Base-by-base conservation (phyloP, 371 early-diverging fungal genomes). In the Umbelopsis sp. region DNA sequence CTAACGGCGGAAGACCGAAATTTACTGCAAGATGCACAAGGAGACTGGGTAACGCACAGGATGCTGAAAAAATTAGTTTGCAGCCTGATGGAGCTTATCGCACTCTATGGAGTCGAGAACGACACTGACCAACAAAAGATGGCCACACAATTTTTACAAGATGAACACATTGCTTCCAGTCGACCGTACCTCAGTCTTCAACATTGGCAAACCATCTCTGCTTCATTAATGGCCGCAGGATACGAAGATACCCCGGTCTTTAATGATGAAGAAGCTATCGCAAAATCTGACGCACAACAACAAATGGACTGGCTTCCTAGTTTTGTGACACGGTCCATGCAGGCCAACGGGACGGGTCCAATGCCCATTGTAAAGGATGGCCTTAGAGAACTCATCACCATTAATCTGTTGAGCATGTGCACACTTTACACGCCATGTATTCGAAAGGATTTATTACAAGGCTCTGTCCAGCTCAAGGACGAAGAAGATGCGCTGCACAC, bases 21-120 rank as follows among this genome's bases (percentile, higher is more conserved):
- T 4, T 70, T 66, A 57, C 25, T 80, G 35, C 83, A 82, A 35
- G 80, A 82, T 44, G 77, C 72, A 1, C 80, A 82, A 62, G 76
- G 80, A 12, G 79, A 82, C 35, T 82, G 83, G 83, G 70, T 57
- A 8, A 35, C 18, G 35, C 22, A 57, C 14, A 29, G 11, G 18
- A 57, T 57, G 57, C 57, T 57, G 16, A 57, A 57, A 57, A 57
- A 57, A 35, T 57, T 57, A 35, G 18, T 37, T 14, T 16, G 29
- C n/a, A 57, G 57, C n/a, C 22, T 57, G 35, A 18, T 57, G 37
- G 57, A 32, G 57, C 35, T 57, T 9, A 35, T 57, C 11, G 57
- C 57, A 0, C 16, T 4, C 18, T 35, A 57, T 35, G 57, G 57
- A 5, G 29, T 57, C 16, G 57, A 57, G n/a, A 29, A 14, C 29